Base-by-base conservation (phyloP, 2,329 filamentous ascomycete species). In the Pseudocercospora vitis region DNA sequence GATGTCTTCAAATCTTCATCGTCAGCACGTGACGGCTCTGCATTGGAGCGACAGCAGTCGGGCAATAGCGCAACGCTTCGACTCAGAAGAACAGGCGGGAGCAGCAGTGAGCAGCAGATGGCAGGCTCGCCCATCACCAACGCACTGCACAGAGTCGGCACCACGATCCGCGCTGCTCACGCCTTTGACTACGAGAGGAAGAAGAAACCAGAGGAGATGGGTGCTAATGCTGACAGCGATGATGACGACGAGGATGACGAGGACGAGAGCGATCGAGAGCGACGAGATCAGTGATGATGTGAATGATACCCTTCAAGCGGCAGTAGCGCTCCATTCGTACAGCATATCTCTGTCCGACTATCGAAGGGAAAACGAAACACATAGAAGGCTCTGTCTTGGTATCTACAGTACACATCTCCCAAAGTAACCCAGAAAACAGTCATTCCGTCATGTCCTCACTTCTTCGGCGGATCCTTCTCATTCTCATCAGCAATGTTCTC, bases 81-180 rank as follows among this genome's bases (percentile, higher is more conserved):
- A 16, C 46, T 53, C 35, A 39, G 50, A 23, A 24, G 32, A 44
- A 48, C 28, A 32, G 50, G 28, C 12, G 46, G 21, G 7, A 35
- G 35, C 31, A 52, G 50, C 28, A 44, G 33, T 21, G 35, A 45
- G 39, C 33, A 54, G 31, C 46, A 49, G 18, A 35, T 37, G 19
- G 37, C 52, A 8, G 52, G 52, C 6, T 59, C 57, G 19, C 57
- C 57, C 1, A 47, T 59, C 35, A 48, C 48, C 9, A 47, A 51
- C 24, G 48, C 57, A 8, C 42, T 59, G 39, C 54, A 57, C 19
- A 46, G 57, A 9, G 55, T 59, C n/a, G 57, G 54, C 2, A 59
- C 50, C 14, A 54, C 57, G 7, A 49, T 59, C 28, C 48, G 57
- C 26, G 48, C 44, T 12, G 57, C 53, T 18, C 57, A 59, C 46